Evolutionary conservation across 2,329 filamentous ascomycete species (phyloP), one percentile per base, ranked within the genome.

Genomic region (Hypoxylon sp.): DNA sequence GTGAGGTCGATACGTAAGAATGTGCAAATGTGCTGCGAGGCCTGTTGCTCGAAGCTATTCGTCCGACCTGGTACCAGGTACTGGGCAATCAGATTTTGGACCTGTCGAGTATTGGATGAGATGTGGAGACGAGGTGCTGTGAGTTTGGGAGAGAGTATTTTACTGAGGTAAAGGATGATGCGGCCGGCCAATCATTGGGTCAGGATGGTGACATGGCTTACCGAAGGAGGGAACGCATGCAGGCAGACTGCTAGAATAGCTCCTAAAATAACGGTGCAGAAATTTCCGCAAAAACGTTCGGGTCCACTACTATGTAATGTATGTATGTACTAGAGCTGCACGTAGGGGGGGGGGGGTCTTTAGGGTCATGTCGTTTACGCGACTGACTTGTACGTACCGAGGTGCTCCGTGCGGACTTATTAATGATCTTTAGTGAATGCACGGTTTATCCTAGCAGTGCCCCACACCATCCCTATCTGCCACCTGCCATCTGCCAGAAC

Each of bases 211-310:
- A 57, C 48, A 63, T 61, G 57, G 66, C 67, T 72, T 72, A 70
- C 69, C 69, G 69, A 72, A 70, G 67, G 66, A 63, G 66, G 69
- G 64, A 72, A 70, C 64, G 46, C 61, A 68, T 65, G 65, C 66
- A 71, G 61, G 53, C 33, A 55, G 50, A 27, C 33, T 57, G 20
- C 50, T 42, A 49, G 55, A 57, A 58, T 54, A 66, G 55, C 54
- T 69, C 59, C 56, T 69, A 66, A 64, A 69, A 69, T 69, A 71
- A 71, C 69, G 69, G 69, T 71, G 69, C 69, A 71, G 69, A 71
- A 71, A 71, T 71, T 71, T 71, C 69, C 69, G 69, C 66, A 69
- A 60, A 56, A 56, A 65, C 51, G 57, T 59, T 69, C 17, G 63
- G 65, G 50, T 51, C 60, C 59, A 66, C 65, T 57, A 27, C 51